Base-by-base conservation (phyloP, 2,329 filamentous ascomycete genomes). In the Fusarium chaquense region DNA sequence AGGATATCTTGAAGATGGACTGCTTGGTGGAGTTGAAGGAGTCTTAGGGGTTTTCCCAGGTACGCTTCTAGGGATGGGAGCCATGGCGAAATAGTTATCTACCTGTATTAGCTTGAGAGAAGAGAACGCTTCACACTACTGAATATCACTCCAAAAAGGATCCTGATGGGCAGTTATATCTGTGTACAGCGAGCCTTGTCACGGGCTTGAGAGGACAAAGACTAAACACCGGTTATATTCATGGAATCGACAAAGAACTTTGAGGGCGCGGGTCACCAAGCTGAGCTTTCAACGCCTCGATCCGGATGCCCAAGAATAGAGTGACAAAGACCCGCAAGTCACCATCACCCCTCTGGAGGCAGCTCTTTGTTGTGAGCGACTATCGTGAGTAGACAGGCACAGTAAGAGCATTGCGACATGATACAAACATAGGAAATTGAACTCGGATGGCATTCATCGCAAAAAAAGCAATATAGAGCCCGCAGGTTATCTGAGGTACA, bases 281-380 rank as follows among this genome's bases (percentile, higher is more conserved):
- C 18, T 20, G 12, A 3, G 16, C 24, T 44, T 41, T 26, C 49
- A 12, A n/a, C 28, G 5, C 18, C n/a, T 40, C 18, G 24, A 35
- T 24, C 24, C 4, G 38, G 32, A 10, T 9, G 26, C 35, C 24
- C 32, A 36, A 41, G 57, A 13, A 43, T 12, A 22, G 26, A 16
- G 22, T 12, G 55, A 68, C 65, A 66, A 69, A 65, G 51, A 22
- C 13, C 16, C 18, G 15, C n/a, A 26, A 40, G 65, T 51, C 61
- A 45, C 24, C 8, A 13, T 12, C 28, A 28, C 12, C 3, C 22
- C 8, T 30, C 28, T 30, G 5, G 26, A 35, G 18, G 15, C 16
- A 18, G 36, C 20, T 53, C n/a, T 16, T 45, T 30, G 49, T n/a
- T 26, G 24, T 24, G 15, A n/a, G 22, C n/a, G 9, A 52, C 24